Evolutionary conservation across 164 flowering plant genomes (phyloP), one percentile per base, ranked within the genome.

Genomic region (Paratinospora sagittata): DNA sequence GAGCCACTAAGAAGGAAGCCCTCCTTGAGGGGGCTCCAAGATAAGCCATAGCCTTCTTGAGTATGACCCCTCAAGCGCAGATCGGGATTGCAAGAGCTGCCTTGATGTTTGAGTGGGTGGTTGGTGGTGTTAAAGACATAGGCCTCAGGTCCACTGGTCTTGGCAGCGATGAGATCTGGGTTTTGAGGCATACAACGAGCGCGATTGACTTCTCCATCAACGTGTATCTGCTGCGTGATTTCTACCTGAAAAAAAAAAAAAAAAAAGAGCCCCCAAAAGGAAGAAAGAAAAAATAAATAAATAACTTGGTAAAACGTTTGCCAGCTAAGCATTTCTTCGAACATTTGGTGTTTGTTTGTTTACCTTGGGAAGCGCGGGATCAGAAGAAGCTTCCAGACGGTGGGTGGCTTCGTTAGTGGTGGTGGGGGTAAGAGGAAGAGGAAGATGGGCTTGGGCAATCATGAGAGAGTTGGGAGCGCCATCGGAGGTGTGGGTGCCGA

Each of bases 1-100:
- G 99, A 95, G 65, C 94, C 96, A 77, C 99, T 95, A 70, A 92
- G 71, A 57, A 92, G 88, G 67, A 87, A 84, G 17, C 99, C 97
- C 70, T 86, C 82, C 79, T 84, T 95, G 5, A 84, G 72, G 6
- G 90, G 85, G 75, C 89, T 95, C 99, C 98, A 95, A 0, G 96
- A 91, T 80, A 95, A 72, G 5, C 98, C 99, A 81, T 85, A 95
- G 3, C 98, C 97, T 82, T 92, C 98, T 66, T 83, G 81, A 19
- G 84, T 84, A 78, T 95, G 98, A 69, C 98, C 98, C 79, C 72
- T 84, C 70, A 95, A 72, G 75, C 84, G 84, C 79, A 92, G 76
- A 76, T 89, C 93, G 14, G 97, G 97, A 74, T 82, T 78, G 74
- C 85, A 87, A 14, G 75, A 76, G 73, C 69, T 82, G 23, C 68